A percentile compares a stretch with the other conserved stretches of the same genome.
These are phyloP conservation scores for Sugiyamaella neomexicana DNA, from an alignment of 1,139 yeast genomes.

Conservation along the genomic window DNA sequence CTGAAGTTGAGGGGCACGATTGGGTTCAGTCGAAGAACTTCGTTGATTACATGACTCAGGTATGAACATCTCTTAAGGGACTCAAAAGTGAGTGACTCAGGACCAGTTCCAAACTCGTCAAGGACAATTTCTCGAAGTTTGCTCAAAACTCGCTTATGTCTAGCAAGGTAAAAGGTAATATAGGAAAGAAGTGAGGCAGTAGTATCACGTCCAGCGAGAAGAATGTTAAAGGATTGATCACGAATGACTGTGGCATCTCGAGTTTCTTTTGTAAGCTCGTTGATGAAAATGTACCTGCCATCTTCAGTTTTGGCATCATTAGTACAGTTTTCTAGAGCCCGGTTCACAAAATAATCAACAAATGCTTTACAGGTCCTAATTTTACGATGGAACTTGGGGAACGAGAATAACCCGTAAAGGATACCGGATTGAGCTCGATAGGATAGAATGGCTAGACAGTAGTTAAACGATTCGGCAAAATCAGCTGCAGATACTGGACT, in stretches of 20 bases:
- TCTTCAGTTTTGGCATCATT: constrained; percentile 17
- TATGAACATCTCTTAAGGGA: constrained; percentile 52
- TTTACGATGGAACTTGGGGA: constrained; percentile 38
- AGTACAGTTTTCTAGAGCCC: constrained; percentile 29
- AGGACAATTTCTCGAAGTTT: constrained; percentile 47
- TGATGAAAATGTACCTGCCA: constrained; percentile 46
- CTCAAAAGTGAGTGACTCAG: constrained; percentile 46
- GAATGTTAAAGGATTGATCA: constrained; percentile 53
- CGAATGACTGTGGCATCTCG: constrained; percentile 50
- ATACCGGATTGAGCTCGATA: constrained; percentile 22
- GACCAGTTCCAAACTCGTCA: constrained; percentile 32
- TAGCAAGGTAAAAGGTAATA: constrained; percentile 49
- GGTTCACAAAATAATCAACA: constrained; percentile 39
- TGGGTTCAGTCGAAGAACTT: constrained; percentile 55
- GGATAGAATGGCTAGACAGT: constrained; percentile 13
- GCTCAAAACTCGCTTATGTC: constrained; percentile 45
- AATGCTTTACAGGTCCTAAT: constrained; percentile 35
- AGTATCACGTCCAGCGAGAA: constrained; percentile 59
- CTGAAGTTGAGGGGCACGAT: constrained; percentile 57
- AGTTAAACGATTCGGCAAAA: constrained; percentile 47
- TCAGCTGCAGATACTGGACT: constrained; percentile 30
- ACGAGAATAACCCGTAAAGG: constrained; percentile 19
- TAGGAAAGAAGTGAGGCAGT: constrained; percentile 57
- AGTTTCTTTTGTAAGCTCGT: constrained; percentile 53
- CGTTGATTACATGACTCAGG: constrained; percentile 52